Evolutionary conservation across 169 alveolate species (phyloP).

Genomic region (Plasmodium coatneyi): DNA sequence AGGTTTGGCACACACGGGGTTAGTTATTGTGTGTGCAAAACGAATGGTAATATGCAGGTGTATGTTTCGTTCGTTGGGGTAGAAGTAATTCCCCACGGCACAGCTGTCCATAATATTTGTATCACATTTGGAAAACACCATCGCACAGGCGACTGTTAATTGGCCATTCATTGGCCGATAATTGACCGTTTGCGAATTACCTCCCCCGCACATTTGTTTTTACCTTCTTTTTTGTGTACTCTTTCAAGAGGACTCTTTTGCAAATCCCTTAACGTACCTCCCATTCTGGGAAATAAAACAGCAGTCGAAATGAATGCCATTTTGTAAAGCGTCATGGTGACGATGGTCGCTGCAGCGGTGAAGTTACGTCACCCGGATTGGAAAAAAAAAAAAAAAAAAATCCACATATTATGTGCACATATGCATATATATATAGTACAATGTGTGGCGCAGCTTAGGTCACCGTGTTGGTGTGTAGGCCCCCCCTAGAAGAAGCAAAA

Average conservation of each 20-base stretch:
- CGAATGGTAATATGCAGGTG: not conserved
- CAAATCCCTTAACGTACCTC: not conserved
- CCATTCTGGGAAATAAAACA: not conserved
- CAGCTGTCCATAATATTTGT: not conserved
- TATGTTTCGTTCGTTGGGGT: not conserved
- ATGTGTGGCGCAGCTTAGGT: not conserved
- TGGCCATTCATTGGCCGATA: not conserved
- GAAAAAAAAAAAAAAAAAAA: too few species aligned
- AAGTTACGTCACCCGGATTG: not conserved
- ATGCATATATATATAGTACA: not conserved
- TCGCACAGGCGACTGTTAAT: not conserved
- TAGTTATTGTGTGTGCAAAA: not conserved
- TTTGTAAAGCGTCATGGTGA: not conserved
- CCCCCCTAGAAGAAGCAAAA: not conserved
- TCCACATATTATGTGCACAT: not conserved
- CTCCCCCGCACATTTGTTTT: not conserved
- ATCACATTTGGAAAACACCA: not conserved
- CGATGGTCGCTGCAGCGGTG: not conserved
- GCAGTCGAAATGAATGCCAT: not conserved
- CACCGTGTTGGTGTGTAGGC: not conserved
- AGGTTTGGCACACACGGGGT: not conserved
- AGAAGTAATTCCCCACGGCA: not conserved
- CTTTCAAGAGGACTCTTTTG: not conserved
- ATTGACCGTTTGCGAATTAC: not conserved
- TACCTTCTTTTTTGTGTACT: not conserved